Evolutionary conservation across 768 basidiomycete genomes (phyloP), one percentile per base, ranked within the genome.

Genomic region (Russula lepida): DNA sequence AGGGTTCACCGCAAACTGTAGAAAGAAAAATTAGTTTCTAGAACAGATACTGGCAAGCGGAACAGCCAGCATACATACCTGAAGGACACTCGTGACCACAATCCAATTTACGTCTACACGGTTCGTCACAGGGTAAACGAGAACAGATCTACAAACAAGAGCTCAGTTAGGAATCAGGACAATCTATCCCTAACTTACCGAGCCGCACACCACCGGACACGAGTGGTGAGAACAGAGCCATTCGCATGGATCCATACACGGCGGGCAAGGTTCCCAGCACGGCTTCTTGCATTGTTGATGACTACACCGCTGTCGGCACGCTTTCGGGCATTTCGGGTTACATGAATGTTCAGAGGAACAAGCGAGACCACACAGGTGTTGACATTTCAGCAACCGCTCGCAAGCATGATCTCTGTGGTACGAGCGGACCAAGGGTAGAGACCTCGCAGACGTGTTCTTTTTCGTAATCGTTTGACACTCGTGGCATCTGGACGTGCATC

Each of bases 21-120:
- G 35, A 19, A 30, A 28, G 30, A 48, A 46, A 28, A 48, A 25
- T 62, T 7, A 58, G 59, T 30, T 35, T 12, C 19, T 8, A 21
- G 21, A 9, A 23, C 7, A 32, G 11, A n/a, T 35, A 48, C 13
- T 11, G 25, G 27, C 4, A 25, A 21, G 7, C 9, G 7, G 30
- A 4, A 39, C 2, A 21, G 21, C 39, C 46, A 21, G 1, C 6
- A 56, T 71, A 54, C 71, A 52, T 53, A 76, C 75, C 62, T 3
- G 75, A 76, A 17, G 74, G 74, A 54, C 77, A 77, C 2, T 52
- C 69, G 56, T 76, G 74, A 3, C 75, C 75, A 57, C 76, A 77
- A 2, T 25, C 0, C 2, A 77, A 67, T n/a, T 15, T 21, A n/a
- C 67, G 58, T 11, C 11, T 32, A 58, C 76, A 77, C 1, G 67